phyloP scores from a whole-genome alignment of 768 basidiomycete genomes.

The Tylopilus sp. region DNA sequence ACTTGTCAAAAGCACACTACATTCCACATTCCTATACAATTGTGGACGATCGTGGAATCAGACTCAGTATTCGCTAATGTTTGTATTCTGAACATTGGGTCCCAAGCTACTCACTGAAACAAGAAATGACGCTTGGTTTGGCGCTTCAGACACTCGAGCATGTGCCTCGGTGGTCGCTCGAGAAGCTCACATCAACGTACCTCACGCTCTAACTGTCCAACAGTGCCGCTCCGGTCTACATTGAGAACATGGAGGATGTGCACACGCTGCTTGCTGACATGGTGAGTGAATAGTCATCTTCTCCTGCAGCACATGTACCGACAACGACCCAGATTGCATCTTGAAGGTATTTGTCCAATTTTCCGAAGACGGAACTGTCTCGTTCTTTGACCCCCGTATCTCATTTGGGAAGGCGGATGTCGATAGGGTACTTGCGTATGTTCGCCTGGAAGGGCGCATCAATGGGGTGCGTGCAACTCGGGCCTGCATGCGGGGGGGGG shows the following conservation, averaged over 20 bases:
- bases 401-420: conserved; percentile 58
- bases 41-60: conserved; percentile 50
- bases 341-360: conserved; percentile 65
- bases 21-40: too few relatives aligned
- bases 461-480: too few relatives aligned
- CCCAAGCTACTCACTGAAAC: conserved; percentile 7
- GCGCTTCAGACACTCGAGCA: conserved; percentile 61
- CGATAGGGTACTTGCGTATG: conserved; percentile 51
- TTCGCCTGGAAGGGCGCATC: too few relatives aligned
- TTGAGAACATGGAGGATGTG: conserved; percentile 51
- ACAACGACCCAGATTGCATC: conserved; percentile 56
- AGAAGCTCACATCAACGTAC: conserved; percentile 80
- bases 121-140: conserved; percentile 77
- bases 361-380: conserved; percentile 66
- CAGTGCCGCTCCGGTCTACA: conserved; percentile 50
- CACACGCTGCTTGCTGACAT: conserved; percentile 64
- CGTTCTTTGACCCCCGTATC: conserved; percentile 65
- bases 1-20: too few relatives aligned
- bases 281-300: conserved; percentile 42
- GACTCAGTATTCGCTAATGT: conserved; percentile 56
- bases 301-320: background rate
- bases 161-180: conserved; percentile 78
- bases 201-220: conserved; percentile 72
- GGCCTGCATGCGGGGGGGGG: too few relatives aligned
- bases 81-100: conserved; percentile 14